Evolutionary conservation across 306 rosid genomes (phyloP), one percentile per base, ranked within the genome.

Genomic region (Prunus kanzakura): DNA sequence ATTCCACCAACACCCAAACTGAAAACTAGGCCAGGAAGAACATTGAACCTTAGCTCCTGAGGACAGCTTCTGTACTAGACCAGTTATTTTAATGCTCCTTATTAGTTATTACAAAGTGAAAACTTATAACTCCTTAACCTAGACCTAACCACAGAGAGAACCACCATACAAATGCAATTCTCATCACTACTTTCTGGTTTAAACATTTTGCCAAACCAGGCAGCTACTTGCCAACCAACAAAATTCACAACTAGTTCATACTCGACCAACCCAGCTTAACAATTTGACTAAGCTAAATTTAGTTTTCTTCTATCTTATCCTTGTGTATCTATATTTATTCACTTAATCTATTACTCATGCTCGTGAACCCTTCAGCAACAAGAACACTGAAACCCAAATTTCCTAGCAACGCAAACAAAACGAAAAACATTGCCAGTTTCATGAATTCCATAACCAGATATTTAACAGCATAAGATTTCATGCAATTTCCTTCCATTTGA

Each of bases 261-360:
- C 71, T 60, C 38, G 46, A 47, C 30, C 60, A 8, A 57, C 64
- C 83, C 67, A 73, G 19, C 47, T 47, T 68, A 9, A 64, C 11
- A 72, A 23, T 41, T 51, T 51, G 16, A 12, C n/a, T 20, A 23
- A 73, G 29, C 41, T 29, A 20, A 3, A 12, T 22, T 56, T 14
- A 45, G 3, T 35, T 50, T 9, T 52, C 35, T 30, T 20, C 50
- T 13, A 32, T 22, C 20, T n/a, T 12, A 18, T 27, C 20, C 14
- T 3, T 29, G 2, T 20, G n/a, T 3, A 38, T 58, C 29, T 4
- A 29, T n/a, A 27, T 52, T 19, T 11, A 11, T 50, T 13, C 69
- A 16, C 52, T 64, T 23, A 8, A 35, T 75, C 65, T 35, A 38
- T 16, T 10, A 65, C 54, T 69, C 55, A 67, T 2, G 58, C 25